Evolutionary conservation across 2,329 filamentous ascomycete species (phyloP).

Genomic region (Botrytis tulipae): DNA sequence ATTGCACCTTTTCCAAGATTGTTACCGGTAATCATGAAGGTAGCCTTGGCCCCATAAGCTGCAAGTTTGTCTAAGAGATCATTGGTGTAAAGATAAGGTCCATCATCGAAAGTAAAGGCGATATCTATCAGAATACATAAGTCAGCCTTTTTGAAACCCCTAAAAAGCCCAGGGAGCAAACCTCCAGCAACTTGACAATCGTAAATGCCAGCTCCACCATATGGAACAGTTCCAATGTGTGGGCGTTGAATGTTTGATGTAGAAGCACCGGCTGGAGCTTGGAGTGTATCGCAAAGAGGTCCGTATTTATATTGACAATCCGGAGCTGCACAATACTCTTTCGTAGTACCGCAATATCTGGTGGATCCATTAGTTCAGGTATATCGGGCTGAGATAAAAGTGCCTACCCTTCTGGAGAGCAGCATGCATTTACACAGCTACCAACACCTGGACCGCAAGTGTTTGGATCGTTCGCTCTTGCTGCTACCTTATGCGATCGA

Average conservation of each 20-base stretch:
- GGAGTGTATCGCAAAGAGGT: constrained; percentile 54
- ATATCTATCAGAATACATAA: constrained; percentile 43
- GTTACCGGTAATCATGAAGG: constrained; percentile 59
- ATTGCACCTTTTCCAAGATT: constrained; percentile 46
- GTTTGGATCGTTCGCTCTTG: constrained; percentile 26
- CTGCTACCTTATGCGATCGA: constrained; percentile 8
- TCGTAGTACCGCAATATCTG: constrained; percentile 33
- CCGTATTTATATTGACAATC: constrained; percentile 61
- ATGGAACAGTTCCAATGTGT: constrained; percentile 52
- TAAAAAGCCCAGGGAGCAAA: neutral
- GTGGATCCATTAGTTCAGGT: neutral
- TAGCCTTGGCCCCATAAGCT: constrained; percentile 60
- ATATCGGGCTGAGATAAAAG: neutral
- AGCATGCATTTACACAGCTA: constrained; percentile 32
- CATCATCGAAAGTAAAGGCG: constrained; percentile 66
- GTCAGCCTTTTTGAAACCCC: neutral
- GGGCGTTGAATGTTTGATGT: constrained; percentile 51
- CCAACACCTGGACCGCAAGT: constrained; percentile 34
- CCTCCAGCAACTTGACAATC: constrained; percentile 53
- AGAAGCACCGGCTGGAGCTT: constrained; percentile 52
- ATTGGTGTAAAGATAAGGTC: constrained; percentile 59
- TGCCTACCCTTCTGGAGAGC: constrained; percentile 33
- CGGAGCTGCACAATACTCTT: constrained; percentile 58
- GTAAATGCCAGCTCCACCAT: constrained; percentile 58
- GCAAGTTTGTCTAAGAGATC: constrained; percentile 54